phyloP scores from a whole-genome alignment of 202 grass and related monocot genomes.

The Carex arenaria region DNA sequence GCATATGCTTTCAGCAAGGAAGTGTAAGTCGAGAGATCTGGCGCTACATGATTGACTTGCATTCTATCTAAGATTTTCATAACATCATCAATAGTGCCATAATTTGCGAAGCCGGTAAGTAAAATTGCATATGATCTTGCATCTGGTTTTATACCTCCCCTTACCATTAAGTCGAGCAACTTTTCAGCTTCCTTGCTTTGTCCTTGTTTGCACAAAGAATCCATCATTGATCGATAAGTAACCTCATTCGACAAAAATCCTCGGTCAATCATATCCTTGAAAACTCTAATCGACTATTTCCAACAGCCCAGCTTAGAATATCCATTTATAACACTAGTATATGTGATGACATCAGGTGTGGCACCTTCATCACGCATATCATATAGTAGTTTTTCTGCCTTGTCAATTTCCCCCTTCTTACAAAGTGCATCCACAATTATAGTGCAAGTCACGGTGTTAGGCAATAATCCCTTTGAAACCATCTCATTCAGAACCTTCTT shows the following conservation, averaged over 20 bases:
- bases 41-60: too few relatives aligned
- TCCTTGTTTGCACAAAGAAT: slow-evolving; percentile 11
- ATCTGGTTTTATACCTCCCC: not conserved
- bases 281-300: not conserved
- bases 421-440: too few relatives aligned
- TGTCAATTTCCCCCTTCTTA: too few relatives aligned
- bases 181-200: slow-evolving; percentile 13
- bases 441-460: not conserved
- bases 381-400: too few relatives aligned
- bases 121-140: not conserved
- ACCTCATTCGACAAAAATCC: slow-evolving; percentile 1
- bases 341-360: too few relatives aligned
- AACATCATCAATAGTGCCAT: not conserved
- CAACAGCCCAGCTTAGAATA: too few relatives aligned
- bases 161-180: not conserved
- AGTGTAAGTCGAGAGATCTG: too few relatives aligned
- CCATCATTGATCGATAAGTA: not conserved
- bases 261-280: slow-evolving; percentile 18
- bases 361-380: too few relatives aligned
- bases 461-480: slow-evolving; percentile 23
- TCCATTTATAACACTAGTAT: too few relatives aligned
- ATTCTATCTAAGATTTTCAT: not conserved
- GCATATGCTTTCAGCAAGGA: too few relatives aligned
- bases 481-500: slow-evolving; percentile 25
- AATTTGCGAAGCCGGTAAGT: not conserved